Base-by-base conservation (phyloP, 2,329 filamentous ascomycete genomes). In the Coniochaeta sp. region DNA sequence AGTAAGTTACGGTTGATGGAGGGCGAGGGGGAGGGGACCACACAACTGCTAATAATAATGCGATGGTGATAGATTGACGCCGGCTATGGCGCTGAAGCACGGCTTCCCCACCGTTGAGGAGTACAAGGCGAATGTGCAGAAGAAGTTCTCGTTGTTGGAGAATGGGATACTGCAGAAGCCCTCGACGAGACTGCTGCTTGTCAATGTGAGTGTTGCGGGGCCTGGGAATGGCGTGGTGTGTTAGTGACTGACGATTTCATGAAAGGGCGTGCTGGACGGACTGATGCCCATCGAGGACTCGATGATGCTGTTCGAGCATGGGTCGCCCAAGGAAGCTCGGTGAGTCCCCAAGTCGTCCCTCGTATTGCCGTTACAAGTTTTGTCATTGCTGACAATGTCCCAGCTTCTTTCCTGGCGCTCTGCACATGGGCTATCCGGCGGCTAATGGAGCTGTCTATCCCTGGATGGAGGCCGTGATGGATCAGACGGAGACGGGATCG, bases 281-380 rank as follows among this genome's bases (percentile, higher is more conserved):
- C 72, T 89, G 52, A 87, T 88, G 77, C 86, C 86, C 0, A 86
- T 89, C 61, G 86, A 89, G 67, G 86, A 89, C 67, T 86, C 79
- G 16, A 81, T 86, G 73, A 72, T 89, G 58, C 73, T 89, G 59
- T 82, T 87, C 64, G 84, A 88, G 69, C 79, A 88, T 64, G 86
- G 86, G 2, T 79, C 76, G 34, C 84, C 84, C 14, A 89, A 89
- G 73, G 86, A 89, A 71, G 84, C 78, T 12, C 77, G 86, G 50
- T 62, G 22, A 50, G 62, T 57, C 6, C n/a, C n/a, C 24, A 38
- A 36, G n/a, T 16, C 31, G 17, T 36, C 34, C 36, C n/a, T n/a
- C n/a, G n/a, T n/a, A 24, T 19, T 3, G 31, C 8, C 34, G 34
- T 9, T 12, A 12, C 34, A 36, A 43, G 9, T 33, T 57, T n/a